phyloP scores from a whole-genome alignment of 495 filamentous ascomycete species.

The Mycothermus thermophilus region DNA sequence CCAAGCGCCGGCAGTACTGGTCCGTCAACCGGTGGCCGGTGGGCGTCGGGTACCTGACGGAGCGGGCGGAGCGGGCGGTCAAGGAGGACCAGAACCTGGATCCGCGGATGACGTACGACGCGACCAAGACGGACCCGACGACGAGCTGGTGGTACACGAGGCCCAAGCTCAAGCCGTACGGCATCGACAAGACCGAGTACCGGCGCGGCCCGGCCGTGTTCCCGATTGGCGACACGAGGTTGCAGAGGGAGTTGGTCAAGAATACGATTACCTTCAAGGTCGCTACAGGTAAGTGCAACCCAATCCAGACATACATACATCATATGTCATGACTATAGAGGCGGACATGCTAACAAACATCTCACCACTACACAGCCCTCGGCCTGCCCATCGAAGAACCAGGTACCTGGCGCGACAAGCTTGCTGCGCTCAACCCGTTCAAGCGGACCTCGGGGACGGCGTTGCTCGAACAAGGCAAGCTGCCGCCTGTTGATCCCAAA shows the following conservation, averaged over 20 bases:
- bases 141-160: constrained; percentile 5
- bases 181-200: constrained; percentile 7
- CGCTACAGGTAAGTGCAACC: constrained; percentile 9
- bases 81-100: constrained; percentile 5
- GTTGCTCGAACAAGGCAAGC: not conserved
- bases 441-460: not conserved
- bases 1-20: constrained; percentile 8
- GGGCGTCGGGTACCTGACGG: constrained; percentile 1
- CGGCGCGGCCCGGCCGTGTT: constrained; percentile 10
- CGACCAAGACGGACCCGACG: constrained; percentile 6
- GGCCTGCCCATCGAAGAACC: not conserved
- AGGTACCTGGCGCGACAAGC: not conserved
- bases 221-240: constrained; percentile 15
- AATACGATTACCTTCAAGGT: constrained; percentile 5
- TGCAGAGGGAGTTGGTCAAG: constrained; percentile 10
- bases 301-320: no score
- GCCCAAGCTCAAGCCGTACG: constrained; percentile 10
- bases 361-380: not conserved
- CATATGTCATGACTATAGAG: no score
- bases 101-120: constrained; percentile 7
- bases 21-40: constrained; percentile 17
- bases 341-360: not conserved
- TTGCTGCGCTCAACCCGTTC: not conserved
- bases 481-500: constrained; percentile 3
- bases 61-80: not conserved